These are phyloP conservation scores for Chiua sp. DNA, from an alignment of 1,284 basidiomycete species.

Conservation along the genomic window DNA sequence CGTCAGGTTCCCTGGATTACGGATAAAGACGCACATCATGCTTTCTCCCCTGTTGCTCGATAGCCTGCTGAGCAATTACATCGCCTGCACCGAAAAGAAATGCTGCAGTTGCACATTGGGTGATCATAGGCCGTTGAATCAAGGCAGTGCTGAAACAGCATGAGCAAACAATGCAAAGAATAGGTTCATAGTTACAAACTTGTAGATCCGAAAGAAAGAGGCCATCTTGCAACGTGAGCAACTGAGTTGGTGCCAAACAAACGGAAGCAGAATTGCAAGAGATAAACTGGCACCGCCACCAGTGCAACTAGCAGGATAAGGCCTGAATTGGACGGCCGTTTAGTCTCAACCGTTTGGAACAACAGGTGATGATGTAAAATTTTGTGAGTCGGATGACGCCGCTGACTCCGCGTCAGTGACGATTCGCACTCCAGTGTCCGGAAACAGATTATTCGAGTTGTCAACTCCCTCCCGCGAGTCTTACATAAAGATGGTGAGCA, in stretches of 20 bases:
- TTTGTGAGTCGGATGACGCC: no score
- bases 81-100: slow-evolving; percentile 82
- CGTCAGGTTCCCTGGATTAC: neutral
- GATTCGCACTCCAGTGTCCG: no score
- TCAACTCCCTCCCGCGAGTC: no score
- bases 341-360: no score
- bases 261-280: neutral
- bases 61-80: slow-evolving; percentile 80
- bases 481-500: no score
- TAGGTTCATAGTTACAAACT: slow-evolving; percentile 21
- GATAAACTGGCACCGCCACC: no score
- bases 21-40: slow-evolving; percentile 64
- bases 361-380: no score
- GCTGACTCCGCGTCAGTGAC: no score
- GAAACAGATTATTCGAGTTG: no score
- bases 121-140: slow-evolving; percentile 64
- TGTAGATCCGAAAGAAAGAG: slow-evolving; percentile 37
- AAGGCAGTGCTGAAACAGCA: slow-evolving; percentile 54
- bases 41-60: slow-evolving; percentile 68
- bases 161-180: slow-evolving; percentile 7
- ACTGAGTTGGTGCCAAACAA: neutral
- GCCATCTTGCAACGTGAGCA: slow-evolving; percentile 20
- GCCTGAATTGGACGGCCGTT: no score
- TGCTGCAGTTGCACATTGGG: slow-evolving; percentile 70
- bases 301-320: no score